These are phyloP conservation scores for Torulaspora quercuum DNA, from an alignment of 805 yeast genomes.

Conservation along the genomic window DNA sequence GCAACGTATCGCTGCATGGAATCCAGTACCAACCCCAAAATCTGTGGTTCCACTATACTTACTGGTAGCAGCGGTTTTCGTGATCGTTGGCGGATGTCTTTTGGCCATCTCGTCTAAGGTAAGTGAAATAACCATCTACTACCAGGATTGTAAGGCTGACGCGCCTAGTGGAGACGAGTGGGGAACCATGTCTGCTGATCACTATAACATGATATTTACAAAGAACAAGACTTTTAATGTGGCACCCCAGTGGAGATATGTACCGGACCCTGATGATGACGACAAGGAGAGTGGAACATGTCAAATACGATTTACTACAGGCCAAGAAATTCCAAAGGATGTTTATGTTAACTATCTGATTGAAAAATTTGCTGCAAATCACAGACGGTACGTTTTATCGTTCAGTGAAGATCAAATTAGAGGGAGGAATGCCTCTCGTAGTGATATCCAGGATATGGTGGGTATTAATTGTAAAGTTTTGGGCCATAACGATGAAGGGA, in stretches of 20 bases:
- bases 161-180: constrained; percentile 46
- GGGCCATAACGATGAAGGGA: constrained; percentile 48
- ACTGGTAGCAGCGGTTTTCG: constrained; percentile 70
- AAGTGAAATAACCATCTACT: constrained; percentile 69
- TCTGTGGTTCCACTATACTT: constrained; percentile 81
- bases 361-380: constrained; percentile 90
- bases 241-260: constrained; percentile 67
- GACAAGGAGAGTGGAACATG: constrained; percentile 60
- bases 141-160: constrained; percentile 60
- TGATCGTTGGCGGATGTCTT: constrained; percentile 86
- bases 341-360: constrained; percentile 74
- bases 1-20: constrained; percentile 53
- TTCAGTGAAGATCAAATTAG: constrained; percentile 81
- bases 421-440: constrained; percentile 63
- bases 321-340: constrained; percentile 68
- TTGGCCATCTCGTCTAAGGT: constrained; percentile 66
- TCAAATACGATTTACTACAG: constrained; percentile 67
- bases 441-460: constrained; percentile 47
- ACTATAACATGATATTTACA: constrained; percentile 57
- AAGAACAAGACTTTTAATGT: constrained; percentile 35
- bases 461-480: constrained; percentile 65
- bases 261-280: constrained; percentile 43
- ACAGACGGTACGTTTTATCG: constrained; percentile 86
- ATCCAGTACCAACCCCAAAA: constrained; percentile 86
- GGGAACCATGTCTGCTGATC: constrained; percentile 53